Base-by-base conservation (phyloP, 179 eudicot genomes). In the Beta corolliflora region DNA sequence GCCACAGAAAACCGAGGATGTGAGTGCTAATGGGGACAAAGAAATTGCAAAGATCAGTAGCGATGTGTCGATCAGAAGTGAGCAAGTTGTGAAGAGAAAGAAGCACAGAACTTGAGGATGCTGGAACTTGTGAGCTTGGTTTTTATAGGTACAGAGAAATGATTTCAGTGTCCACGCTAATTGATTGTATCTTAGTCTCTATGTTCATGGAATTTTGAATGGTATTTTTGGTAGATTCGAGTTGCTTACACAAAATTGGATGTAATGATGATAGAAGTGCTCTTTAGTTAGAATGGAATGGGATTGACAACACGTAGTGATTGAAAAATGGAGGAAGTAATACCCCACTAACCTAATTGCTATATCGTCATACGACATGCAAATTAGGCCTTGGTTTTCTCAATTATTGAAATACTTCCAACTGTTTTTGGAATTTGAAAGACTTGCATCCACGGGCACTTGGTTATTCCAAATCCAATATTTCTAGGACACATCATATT, bases 41-140 rank as follows among this genome's bases (percentile, higher is more conserved):
- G 46, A 74, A 52, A 48, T 85, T 60, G 74, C 48, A 4, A 77
- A 77, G 13, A 68, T 58, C 10, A 15, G 50, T 59, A 68, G 10
- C 36, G 19, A 15, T 46, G 13, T 44, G 21, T 77, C 83, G 23
- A 65, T 52, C 12, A 50, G n/a, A 71, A 77, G 44, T 48, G 21
- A 71, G 76, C 58, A 54, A 44, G 73, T 23, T 44, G 54, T 3
- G 66, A 81, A 84, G 87, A 73, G n/a, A 36, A 81, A 78, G 82
- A 81, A 85, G 65, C 81, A 7, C 78, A 85, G 70, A 75, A 80
- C 80, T 29, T 73, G 80, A 85, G 75, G 53, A 66, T 29, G 69
- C 10, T 21, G 31, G 68, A 75, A n/a, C 73, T 50, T 60, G 25
- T 46, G 29, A 70, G 75, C 56, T 69, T 69, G 50, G 9, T 36